A percentile compares a stretch with the other conserved stretches of the same genome.
These are phyloP conservation scores for Mayamaea pseudoterrestris DNA, from an alignment of 108 stramenopile species.

Conservation along the genomic window DNA sequence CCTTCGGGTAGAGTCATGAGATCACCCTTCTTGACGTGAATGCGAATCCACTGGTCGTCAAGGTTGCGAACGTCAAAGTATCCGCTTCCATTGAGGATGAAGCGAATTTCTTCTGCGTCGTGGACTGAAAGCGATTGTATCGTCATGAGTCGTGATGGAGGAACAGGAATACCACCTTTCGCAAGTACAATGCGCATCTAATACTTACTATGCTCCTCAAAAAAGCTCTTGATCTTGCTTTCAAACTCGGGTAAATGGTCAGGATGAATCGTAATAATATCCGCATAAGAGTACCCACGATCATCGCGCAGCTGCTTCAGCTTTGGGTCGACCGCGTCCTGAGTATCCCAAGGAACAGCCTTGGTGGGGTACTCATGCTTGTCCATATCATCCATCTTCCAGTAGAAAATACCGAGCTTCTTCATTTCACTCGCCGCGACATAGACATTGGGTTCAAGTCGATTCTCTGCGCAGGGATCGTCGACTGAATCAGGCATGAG, in stretches of 20 bases:
- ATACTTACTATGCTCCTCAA: conserved; percentile 94
- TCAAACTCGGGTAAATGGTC: conserved; percentile 53
- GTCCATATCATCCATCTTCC: conserved; percentile 70
- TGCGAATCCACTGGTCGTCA: conserved; percentile 83
- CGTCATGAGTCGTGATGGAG: not conserved
- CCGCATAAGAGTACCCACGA: conserved; percentile 53
- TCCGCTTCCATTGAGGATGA: conserved; percentile 70
- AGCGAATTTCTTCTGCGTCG: conserved; percentile 98
- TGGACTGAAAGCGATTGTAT: not conserved
- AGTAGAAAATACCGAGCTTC: conserved; percentile 62
- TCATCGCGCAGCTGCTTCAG: conserved; percentile 48
- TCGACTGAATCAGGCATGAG: conserved; percentile 51
- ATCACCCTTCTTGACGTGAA: conserved; percentile 88
- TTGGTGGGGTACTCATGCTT: conserved; percentile 56
- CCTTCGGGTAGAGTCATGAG: conserved; percentile 93
- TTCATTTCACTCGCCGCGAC: conserved; percentile 35
- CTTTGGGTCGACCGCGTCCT: conserved; percentile 67
- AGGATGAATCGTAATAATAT: conserved; percentile 86
- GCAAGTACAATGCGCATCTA: not conserved
- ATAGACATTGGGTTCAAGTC: conserved; percentile 51
- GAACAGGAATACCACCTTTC: not conserved
- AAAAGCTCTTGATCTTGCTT: conserved; percentile 18
- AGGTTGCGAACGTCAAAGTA: conserved; percentile 92
- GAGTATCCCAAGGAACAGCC: conserved; percentile 78
- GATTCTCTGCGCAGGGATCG: conserved; percentile 57